Evolutionary conservation across 306 rosid genomes (phyloP), one percentile per base, ranked within the genome.

Genomic region (Comarum palustre): DNA sequence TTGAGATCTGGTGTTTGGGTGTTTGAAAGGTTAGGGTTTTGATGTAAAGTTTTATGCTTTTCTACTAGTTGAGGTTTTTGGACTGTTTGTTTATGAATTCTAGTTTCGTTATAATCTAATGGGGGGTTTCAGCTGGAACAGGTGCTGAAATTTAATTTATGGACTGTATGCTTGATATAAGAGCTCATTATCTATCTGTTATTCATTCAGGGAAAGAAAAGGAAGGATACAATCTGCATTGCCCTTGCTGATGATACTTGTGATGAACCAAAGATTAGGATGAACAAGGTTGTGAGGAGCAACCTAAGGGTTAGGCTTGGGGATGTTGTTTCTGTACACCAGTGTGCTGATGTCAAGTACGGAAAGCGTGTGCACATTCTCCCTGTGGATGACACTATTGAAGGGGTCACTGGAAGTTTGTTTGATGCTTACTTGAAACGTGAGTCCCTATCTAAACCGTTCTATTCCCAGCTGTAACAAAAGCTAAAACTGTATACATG

Each of bases 241-340:
- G 97, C 95, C 43, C 91, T 91, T 47, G 96, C 96, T 65, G 99
- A 94, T 79, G 97, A 88, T 4, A 82, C 92, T 0, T 91, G 97
- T 10, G 97, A 94, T 17, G 95, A 88, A 61, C 96, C 97, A 4
- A 94, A 89, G 80, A 91, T 94, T 42, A 88, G 97, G 75, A 89
- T 91, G 99, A 94, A 91, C 84, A 94, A 91, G 87, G 99, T 91
- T 71, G 91, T 91, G 42, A 86, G 99, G 72, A 87, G 79, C 84
- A 94, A 91, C 71, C 87, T 94, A 16, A 89, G 99, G 87, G 99
- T 94, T 66, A 88, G 99, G 84, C 97, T 94, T 11, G 97, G 96
- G 15, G 99, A 91, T 72, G 97, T 94, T 66, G 96, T 94, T 63
- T 94, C 97, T 3, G 99, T 94, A 31, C 97, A 91, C 76, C 95